Percentiles rank a stretch among this genome's conserved stretches.
phyloP scores from a whole-genome alignment of 441 rosid genomes.

The Erysimum pusillum region DNA sequence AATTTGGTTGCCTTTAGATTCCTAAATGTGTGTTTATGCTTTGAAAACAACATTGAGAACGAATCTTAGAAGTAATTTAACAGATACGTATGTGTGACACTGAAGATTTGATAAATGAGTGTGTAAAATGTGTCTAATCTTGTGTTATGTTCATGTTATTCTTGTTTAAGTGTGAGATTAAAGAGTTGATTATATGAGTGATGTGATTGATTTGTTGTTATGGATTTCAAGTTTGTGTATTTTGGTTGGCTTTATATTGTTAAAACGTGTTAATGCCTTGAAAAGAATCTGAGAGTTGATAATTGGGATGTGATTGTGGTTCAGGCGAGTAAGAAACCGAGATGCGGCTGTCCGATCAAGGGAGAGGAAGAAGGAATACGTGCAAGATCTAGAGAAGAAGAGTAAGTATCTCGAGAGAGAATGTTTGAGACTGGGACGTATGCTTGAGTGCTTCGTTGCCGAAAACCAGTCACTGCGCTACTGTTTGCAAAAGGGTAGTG shows the following conservation, averaged over 20 bases:
- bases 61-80: neutral
- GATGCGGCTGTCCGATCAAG: slow-evolving; percentile 89
- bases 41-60: slow-evolving; percentile 2
- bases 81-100: neutral
- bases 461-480: slow-evolving; percentile 84
- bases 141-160: neutral
- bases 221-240: neutral
- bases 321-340: slow-evolving; percentile 86
- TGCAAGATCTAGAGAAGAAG: slow-evolving; percentile 82
- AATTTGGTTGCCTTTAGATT: slow-evolving; percentile 12
- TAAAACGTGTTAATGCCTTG: neutral
- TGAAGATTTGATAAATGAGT: neutral
- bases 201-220: neutral
- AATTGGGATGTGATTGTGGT: slow-evolving; percentile 36
- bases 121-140: neutral
- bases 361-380: slow-evolving; percentile 86
- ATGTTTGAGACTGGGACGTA: slow-evolving; percentile 78
- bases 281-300: neutral
- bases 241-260: neutral
- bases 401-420: slow-evolving; percentile 84
- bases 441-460: slow-evolving; percentile 76
- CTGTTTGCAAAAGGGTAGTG: slow-evolving; percentile 58
- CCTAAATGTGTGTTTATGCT: neutral
- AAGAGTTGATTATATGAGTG: neutral
- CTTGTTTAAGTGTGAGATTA: neutral